Evolutionary conservation across 2,329 filamentous ascomycete genomes (phyloP), one percentile per base, ranked within the genome.

Genomic region (Colletotrichum horii): DNA sequence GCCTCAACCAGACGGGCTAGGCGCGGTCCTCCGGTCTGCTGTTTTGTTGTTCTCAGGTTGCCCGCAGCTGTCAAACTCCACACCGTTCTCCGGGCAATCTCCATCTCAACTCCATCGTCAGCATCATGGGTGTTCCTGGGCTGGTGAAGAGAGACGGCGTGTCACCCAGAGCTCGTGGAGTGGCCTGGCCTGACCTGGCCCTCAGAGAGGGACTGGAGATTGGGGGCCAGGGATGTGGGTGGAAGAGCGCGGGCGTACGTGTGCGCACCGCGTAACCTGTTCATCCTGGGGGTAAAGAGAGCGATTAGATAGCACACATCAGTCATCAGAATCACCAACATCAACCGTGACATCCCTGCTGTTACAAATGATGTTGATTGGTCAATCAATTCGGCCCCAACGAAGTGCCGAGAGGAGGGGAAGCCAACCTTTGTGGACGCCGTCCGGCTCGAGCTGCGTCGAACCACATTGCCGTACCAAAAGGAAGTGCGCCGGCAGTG

Each of bases 81-180:
- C 74, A 65, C 11, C 15, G 36, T 56, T 22, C 28, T 65, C 70
- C 58, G 64, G 70, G 65, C 74, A 76, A 74, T 74, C 65, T 76
- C 74, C 70, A 74, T 58, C 19, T 24, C 70, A 60, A 60, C 22
- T 60, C 48, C 70, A 66, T 48, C 16, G 15, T 2, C 26, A 19
- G 36, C 34, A 58, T 65, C 64, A 69, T 73, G 73, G 70, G 28
- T 65, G 28, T 24, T 38, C 72, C 69, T 4, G 22, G 72, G 16
- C 68, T 60, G 32, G 55, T 62, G 61, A 38, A 22, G 19, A 19
- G 52, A 58, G 52, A 71, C 52, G 66, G 58, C 34, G 67, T 52
- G 19, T 24, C 28, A 28, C n/a, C 16, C 19, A 60, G 24, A 16
- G 58, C 8, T 56, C 52, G 66, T 52, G 16, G 22, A 36, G 36